Percentiles rank a stretch among this genome's conserved stretches.
Conservation (phyloP, 1,139 yeast species). For the Sugiyamaella paludigena region DNA sequence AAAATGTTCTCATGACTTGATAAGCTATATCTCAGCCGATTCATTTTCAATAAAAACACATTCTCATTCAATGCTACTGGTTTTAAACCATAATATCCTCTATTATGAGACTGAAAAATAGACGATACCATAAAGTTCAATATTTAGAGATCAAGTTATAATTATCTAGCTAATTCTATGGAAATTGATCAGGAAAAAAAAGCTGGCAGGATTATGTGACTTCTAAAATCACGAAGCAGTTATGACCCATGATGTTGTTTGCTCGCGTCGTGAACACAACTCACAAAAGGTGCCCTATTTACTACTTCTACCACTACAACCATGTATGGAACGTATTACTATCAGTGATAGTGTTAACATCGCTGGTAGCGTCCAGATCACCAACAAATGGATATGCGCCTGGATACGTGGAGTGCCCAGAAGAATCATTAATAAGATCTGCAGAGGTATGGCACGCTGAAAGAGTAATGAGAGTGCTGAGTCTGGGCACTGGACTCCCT, state of each 20-base stretch:
- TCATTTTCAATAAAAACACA: no score
- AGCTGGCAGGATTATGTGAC: no score
- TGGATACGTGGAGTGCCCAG: conserved; percentile 21
- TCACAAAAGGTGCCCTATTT: neutral
- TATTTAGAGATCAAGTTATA: neutral
- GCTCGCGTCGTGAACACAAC: neutral
- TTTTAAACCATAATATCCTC: no score
- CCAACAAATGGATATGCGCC: conserved; percentile 21
- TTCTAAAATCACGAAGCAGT: neutral
- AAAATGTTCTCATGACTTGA: no score
- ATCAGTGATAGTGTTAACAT: neutral
- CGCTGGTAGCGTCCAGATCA: conserved; percentile 7
- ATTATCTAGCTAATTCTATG: neutral
- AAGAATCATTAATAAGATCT: conserved; percentile 16
- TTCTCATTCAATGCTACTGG: no score
- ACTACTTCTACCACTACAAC: no score
- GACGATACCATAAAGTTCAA: no score
- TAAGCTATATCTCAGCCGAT: no score
- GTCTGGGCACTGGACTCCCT: neutral
- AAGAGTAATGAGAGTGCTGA: neutral
- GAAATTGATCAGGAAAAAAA: neutral
- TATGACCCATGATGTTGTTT: neutral
- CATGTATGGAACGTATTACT: no score
- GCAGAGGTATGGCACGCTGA: conserved; percentile 11
- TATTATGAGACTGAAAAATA: no score